Evolutionary conservation across 106 monocot species (phyloP), one percentile per base, ranked within the genome.

Genomic region (Platanthera guangdongensis): DNA sequence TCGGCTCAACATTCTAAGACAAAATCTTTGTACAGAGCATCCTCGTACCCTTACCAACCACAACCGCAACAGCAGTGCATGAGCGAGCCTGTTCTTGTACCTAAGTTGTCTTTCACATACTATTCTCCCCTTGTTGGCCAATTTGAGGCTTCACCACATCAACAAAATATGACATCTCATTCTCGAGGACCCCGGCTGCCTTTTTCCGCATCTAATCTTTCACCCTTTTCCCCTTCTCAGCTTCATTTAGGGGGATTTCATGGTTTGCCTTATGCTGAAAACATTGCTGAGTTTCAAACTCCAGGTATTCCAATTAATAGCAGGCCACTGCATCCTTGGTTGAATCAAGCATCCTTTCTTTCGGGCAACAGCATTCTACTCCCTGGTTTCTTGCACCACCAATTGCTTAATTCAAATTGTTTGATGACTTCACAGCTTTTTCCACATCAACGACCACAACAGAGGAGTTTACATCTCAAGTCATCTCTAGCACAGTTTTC

Each of bases 21-120:
- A 71, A 86, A 82, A 48, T 74, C 75, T 75, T 45, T 94, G 69
- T 77, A 89, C 80, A 88, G 94, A 83, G 82, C 91, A 25, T 94
- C 94, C 19, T 87, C 91, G 1, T 89, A 89, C 75, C 94, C 91
- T 63, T 63, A 83, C 39, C 85, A 75, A 39, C 89, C 80, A 47
- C 78, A 18, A 13, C 90, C 78, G 8, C 86, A 67, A 21, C 81
- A 55, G 19, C 78, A 78, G 39, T 3, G 39, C 16, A 47, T 64
- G 9, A 86, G 52, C 52, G 86, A 93, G n/a, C 83, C 84, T 28
- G 60, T 83, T 74, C 78, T 81, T 73, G n/a, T 50, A 51, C 86
- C 85, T 2, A 86, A 88, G 32, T 82, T 84, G 12, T 53, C 83
- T 77, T 84, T 80, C 55, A 84, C 88, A 16, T 90, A 88, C 0